Base-by-base conservation (phyloP, 2,329 filamentous ascomycete genomes). In the Clonostachys solani region DNA sequence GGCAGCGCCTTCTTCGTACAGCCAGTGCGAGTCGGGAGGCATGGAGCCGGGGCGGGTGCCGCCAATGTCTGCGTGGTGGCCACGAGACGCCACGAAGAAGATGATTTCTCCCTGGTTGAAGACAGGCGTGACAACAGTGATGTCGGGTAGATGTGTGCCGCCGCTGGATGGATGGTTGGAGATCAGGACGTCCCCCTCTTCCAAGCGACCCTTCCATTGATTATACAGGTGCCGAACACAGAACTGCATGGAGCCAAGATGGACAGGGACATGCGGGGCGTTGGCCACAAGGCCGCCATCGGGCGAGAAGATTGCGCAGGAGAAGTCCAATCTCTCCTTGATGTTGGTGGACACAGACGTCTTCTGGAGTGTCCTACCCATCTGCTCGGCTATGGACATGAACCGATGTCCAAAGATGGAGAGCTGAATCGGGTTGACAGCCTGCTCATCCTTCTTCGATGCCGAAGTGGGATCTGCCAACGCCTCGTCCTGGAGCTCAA, bases 321-420 rank as follows among this genome's bases (percentile, higher is more conserved):
- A 69, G 47, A 68, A 72, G 56, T 72, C 68, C 2, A 71, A 57
- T 5, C 69, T 60, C 47, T 72, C 68, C 46, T 67, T 70, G 50
- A 72, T 71, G 72, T 76, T 1, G 73, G 78, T 87, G 49, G 79
- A 84, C 8, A 81, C 74, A 0, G 72, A 72, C 0, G 77, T 81
- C 54, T 77, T 75, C 45, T 80, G 75, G 15, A 81, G 60, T 0
- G 77, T 78, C 5, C 72, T 72, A 33, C 77, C 77, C 77, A 80
- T 80, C 50, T 81, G 77, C 50, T 81, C 77, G 1, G 77, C 77
- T 18, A 81, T 79, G 5, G 73, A 72, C 77, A 81, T 80, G 63
- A 81, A 80, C 0, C 77, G 66, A 53, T 80, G 75, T 0, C 72
- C 74, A 47, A 80, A 80, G 40, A 80, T 73, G 12, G 72, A 77